Base-by-base conservation (phyloP, 2,329 filamentous ascomycete genomes). In the Monilinia fructicola region DNA sequence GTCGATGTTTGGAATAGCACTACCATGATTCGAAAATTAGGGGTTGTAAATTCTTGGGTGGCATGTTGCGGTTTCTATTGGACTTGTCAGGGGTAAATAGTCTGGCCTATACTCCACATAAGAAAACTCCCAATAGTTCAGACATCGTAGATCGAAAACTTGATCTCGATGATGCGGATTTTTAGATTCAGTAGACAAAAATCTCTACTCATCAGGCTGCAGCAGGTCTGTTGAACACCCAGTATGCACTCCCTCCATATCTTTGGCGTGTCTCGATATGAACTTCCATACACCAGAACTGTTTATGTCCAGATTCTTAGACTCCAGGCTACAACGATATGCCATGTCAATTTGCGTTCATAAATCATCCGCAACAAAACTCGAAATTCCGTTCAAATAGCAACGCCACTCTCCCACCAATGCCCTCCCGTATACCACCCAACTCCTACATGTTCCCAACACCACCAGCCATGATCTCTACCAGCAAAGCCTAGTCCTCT, bases 401-500 rank as follows among this genome's bases (percentile, higher is more conserved):
- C 7, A 42, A 65, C 26, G 11, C 63, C 63, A 59, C 63, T 65
- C 68, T 82, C 80, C 84, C 84, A 88, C 89, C 90, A 96, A 61
- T 81, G 77, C 67, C 80, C 78, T 14, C 88, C 89, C 2, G 73
- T 77, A 77, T 89, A 83, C 84, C 85, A 88, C 1, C 83, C 81
- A 28, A 87, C 76, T 68, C 72, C 72, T 52, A 73, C 28, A 42
- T 80, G 75, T 69, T 82, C 81, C 85, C 89, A 92, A 72, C 90
- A 85, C 85, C 86, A 91, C 82, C 86, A 88, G 0, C 82, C 78
- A 73, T 90, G 87, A 0, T 83, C 85, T 23, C 81, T 77, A 1
- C 80, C 79, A 0, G 89, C 90, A 44, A 89, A 80, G 0, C 90
- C 89, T 21, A 93, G 44, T 2, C 83, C 85, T 35, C 92, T 82